phyloP scores from a whole-genome alignment of 129 eudicot genomes.

The Flaveria robusta region DNA sequence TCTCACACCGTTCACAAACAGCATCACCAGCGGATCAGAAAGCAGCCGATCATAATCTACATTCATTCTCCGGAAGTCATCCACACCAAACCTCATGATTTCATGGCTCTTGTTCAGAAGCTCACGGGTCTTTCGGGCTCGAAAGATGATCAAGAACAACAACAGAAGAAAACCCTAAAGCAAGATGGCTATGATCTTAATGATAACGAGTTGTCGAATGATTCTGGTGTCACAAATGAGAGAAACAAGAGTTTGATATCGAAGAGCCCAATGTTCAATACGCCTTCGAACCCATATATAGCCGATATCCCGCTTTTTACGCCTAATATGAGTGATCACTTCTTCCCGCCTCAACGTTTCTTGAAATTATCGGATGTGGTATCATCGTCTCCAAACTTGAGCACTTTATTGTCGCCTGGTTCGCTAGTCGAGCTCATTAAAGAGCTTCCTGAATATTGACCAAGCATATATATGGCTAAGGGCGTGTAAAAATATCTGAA shows the following conservation, averaged over 20 bases:
- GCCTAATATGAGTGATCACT: slow-evolving; percentile 43
- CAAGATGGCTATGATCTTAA: slow-evolving; percentile 12
- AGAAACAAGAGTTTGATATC: slow-evolving; percentile 14
- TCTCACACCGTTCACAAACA: slow-evolving; percentile 43
- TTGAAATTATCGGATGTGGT: slow-evolving; percentile 35
- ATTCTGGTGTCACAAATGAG: slow-evolving; percentile 31
- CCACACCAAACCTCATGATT: slow-evolving; percentile 63
- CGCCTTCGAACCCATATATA: slow-evolving; percentile 26
- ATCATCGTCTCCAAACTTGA: slow-evolving; percentile 36
- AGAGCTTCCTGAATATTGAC: slow-evolving; percentile 36
- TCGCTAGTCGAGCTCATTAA: slow-evolving; percentile 39
- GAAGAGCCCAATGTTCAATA: slow-evolving; percentile 32
- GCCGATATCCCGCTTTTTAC: slow-evolving; percentile 60
- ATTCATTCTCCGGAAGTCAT: slow-evolving; percentile 62
- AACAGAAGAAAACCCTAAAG: slow-evolving; percentile 22
- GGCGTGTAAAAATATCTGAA: too few species aligned
- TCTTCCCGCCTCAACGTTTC: slow-evolving; percentile 39
- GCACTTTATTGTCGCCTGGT: slow-evolving; percentile 34
- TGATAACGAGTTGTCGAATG: slow-evolving; percentile 16
- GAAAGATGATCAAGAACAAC: slow-evolving; percentile 18
- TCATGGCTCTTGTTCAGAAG: slow-evolving; percentile 81
- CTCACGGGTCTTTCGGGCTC: slow-evolving; percentile 57
- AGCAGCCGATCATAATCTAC: slow-evolving; percentile 74
- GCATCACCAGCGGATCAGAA: slow-evolving; percentile 27
- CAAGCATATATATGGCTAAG: too few species aligned